A percentile compares a stretch with the other conserved stretches of the same genome.
These are phyloP conservation scores for Arabis alpina DNA, from an alignment of 345 rosid genomes.

Conservation along the genomic window DNA sequence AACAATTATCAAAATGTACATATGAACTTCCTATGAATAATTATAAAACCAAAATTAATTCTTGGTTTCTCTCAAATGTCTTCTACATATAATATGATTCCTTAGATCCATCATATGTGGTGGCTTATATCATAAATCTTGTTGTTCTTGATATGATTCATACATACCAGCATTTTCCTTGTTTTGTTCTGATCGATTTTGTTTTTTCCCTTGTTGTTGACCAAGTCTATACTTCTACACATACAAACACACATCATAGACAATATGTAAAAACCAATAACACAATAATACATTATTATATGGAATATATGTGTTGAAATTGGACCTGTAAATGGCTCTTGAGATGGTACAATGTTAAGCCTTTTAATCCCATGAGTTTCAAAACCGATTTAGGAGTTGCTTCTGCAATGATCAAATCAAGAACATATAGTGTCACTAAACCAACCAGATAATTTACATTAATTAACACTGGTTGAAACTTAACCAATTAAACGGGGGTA, in stretches of 20 bases:
- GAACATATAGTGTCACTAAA: background rate
- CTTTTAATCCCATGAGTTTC: constrained; percentile 88
- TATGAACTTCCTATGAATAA: constrained; percentile 46
- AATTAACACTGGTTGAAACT: background rate
- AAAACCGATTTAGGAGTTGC: constrained; percentile 94
- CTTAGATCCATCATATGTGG: background rate
- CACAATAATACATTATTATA: background rate
- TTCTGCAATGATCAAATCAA: constrained; percentile 46
- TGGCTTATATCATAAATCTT: background rate
- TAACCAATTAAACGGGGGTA: constrained; percentile 4
- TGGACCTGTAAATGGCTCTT: constrained; percentile 94
- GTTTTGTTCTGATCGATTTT: constrained; percentile 45
- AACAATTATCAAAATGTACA: constrained; percentile 47
- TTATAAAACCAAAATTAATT: background rate
- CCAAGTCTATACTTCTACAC: constrained; percentile 89
- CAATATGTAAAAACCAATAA: background rate
- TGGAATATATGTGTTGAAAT: background rate
- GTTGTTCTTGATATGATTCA: background rate
- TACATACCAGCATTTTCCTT: constrained; percentile 53
- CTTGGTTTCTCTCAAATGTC: background rate
- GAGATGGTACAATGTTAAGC: constrained; percentile 87
- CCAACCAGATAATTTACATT: too few relatives aligned
- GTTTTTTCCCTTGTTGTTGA: constrained; percentile 69
- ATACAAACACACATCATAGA: background rate
- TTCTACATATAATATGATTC: background rate